Evolutionary conservation across 2,329 filamentous ascomycete genomes (phyloP).

Genomic region (Colletotrichum aenigma): DNA sequence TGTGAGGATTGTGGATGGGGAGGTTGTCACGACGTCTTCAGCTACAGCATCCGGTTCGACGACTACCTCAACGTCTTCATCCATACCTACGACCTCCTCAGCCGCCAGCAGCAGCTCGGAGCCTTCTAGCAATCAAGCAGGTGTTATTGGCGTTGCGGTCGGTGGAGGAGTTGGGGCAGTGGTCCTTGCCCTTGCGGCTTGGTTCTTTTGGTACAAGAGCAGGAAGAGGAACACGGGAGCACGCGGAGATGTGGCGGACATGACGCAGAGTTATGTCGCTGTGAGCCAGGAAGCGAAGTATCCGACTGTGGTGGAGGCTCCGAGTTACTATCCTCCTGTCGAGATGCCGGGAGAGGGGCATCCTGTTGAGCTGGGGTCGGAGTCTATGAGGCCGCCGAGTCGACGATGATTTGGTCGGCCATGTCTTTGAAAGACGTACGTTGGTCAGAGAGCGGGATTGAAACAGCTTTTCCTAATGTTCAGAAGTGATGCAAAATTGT

Average conservation of each 20-base stretch:
- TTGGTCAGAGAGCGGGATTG: no score
- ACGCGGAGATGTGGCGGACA: rapidly evolving
- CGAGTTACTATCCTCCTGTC: not conserved
- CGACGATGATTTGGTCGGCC: not conserved
- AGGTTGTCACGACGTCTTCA: not conserved
- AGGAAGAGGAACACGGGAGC: not conserved
- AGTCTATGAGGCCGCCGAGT: not conserved
- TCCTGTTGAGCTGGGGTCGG: not conserved
- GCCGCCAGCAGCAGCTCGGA: no score
- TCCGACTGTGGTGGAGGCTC: not conserved
- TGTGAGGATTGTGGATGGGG: not conserved
- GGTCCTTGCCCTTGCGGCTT: not conserved
- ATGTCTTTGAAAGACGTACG: not conserved
- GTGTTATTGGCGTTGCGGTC: not conserved
- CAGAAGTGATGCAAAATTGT: rapidly evolving
- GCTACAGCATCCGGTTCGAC: not conserved
- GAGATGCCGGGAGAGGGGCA: not conserved
- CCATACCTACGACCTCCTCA: rapidly evolving
- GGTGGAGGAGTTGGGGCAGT: not conserved
- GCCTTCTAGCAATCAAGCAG: not conserved
- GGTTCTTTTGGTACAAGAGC: not conserved
- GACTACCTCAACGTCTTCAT: not conserved
- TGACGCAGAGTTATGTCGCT: not conserved
- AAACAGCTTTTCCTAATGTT: no score
- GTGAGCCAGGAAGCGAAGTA: not conserved